A percentile compares a stretch with the other conserved stretches of the same genome.
phyloP scores from a whole-genome alignment of 495 filamentous ascomycete genomes.

The Xylaria scruposa region DNA sequence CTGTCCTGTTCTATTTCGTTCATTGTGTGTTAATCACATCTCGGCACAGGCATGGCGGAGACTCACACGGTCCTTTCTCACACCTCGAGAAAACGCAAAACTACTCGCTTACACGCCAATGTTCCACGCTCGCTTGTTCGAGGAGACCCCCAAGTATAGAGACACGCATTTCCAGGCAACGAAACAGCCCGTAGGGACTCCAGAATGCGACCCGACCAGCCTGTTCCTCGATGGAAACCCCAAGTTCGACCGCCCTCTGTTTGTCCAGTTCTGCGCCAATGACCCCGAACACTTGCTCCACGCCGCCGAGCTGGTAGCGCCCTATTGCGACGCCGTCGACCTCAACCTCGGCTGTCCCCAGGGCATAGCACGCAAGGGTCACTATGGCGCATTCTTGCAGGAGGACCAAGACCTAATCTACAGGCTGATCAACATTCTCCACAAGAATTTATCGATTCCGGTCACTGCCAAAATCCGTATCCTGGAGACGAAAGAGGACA shows the following conservation, averaged over 20 bases:
- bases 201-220: slow-evolving; percentile 27
- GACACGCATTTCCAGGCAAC: slow-evolving; percentile 77
- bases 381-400: slow-evolving; percentile 94
- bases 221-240: slow-evolving; percentile 86
- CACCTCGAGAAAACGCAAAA: slow-evolving; percentile 60
- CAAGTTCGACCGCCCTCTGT: slow-evolving; percentile 79
- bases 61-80: slow-evolving; percentile 88
- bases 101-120: slow-evolving; percentile 91
- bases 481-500: slow-evolving; percentile 83
- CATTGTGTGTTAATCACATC: too few species aligned
- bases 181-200: slow-evolving; percentile 30
- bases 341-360: slow-evolving; percentile 98
- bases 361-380: slow-evolving; percentile 86
- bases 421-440: slow-evolving; percentile 76
- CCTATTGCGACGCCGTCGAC: slow-evolving; percentile 93
- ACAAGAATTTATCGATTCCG: slow-evolving; percentile 73
- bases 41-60: slow-evolving; percentile 84
- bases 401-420: slow-evolving; percentile 88
- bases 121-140: slow-evolving; percentile 89
- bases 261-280: slow-evolving; percentile 98
- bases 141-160: slow-evolving; percentile 75
- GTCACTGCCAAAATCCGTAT: slow-evolving; percentile 96
- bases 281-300: slow-evolving; percentile 75
- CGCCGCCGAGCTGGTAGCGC: slow-evolving; percentile 76
- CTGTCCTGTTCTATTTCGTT: too few species aligned